These are phyloP conservation scores for Grosmannia serpens DNA, from an alignment of 2,329 filamentous ascomycete species.

Conservation along the genomic window DNA sequence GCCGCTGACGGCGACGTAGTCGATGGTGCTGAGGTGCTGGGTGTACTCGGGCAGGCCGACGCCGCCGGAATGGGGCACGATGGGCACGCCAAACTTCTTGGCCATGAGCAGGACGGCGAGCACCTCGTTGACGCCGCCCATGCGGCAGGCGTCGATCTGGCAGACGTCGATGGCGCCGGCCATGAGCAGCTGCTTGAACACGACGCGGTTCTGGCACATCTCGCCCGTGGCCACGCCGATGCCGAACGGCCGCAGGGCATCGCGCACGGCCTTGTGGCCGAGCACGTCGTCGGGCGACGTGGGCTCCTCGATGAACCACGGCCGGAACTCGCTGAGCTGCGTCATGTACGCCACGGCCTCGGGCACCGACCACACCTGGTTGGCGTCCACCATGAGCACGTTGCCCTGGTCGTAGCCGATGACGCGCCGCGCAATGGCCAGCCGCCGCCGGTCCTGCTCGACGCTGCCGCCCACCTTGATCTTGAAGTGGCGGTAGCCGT, in stretches of 20 bases:
- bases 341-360: slow-evolving; percentile 84
- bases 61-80: slow-evolving; percentile 81
- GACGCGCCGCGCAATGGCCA: slow-evolving; percentile 64
- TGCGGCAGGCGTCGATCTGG: slow-evolving; percentile 81
- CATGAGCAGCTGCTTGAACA: slow-evolving; percentile 85
- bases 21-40: slow-evolving; percentile 82
- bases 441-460: slow-evolving; percentile 57
- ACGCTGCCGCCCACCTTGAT: slow-evolving; percentile 72
- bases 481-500: slow-evolving; percentile 82
- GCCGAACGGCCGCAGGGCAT: slow-evolving; percentile 61
- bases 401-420: slow-evolving; percentile 64
- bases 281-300: slow-evolving; percentile 84
- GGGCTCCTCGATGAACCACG: slow-evolving; percentile 92
- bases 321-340: slow-evolving; percentile 69
- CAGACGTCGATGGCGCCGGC: slow-evolving; percentile 74
- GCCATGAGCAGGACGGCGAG: slow-evolving; percentile 83
- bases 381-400: slow-evolving; percentile 85
- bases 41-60: slow-evolving; percentile 91
- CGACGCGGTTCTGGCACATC: slow-evolving; percentile 90
- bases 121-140: slow-evolving; percentile 86
- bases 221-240: slow-evolving; percentile 86
- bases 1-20: slow-evolving; percentile 78
- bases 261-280: slow-evolving; percentile 74
- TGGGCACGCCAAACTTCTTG: slow-evolving; percentile 64
- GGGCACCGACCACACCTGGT: slow-evolving; percentile 85